Evolutionary conservation across 2,329 filamentous ascomycete species (phyloP).

Genomic region (Xylaria sp.): DNA sequence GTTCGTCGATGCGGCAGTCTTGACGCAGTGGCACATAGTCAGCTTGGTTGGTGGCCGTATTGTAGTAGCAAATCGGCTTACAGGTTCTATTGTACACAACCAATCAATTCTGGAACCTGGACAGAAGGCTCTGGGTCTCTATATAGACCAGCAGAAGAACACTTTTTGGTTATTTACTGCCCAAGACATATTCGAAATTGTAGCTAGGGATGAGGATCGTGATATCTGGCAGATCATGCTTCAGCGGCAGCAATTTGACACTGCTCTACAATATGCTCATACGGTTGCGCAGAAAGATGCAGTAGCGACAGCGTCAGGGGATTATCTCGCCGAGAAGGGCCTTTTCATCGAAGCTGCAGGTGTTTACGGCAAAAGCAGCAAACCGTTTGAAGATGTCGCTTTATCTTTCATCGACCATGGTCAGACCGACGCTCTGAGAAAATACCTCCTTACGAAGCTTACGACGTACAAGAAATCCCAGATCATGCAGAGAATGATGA

Average conservation of each 20-base stretch:
- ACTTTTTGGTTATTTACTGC: conserved; percentile 97
- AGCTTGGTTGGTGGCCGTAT: conserved; percentile 84
- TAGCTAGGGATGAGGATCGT: conserved; percentile 87
- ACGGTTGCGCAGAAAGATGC: conserved; percentile 85
- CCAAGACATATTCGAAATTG: conserved; percentile 92
- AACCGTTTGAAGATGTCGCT: conserved; percentile 95
- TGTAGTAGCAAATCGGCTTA: conserved; percentile 86
- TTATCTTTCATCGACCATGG: conserved; percentile 88
- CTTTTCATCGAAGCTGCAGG: conserved; percentile 86
- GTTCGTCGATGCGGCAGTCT: conserved; percentile 78
- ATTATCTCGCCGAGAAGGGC: conserved; percentile 83
- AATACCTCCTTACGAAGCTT: conserved; percentile 88
- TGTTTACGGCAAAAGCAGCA: conserved; percentile 94
- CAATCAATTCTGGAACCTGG: conserved; percentile 84
- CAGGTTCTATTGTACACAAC: conserved; percentile 86
- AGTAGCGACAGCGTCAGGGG: conserved; percentile 90
- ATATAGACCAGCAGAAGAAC: conserved; percentile 91
- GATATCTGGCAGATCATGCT: conserved; percentile 97
- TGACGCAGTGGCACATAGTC: conserved; percentile 95
- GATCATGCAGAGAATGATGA: conserved; percentile 93
- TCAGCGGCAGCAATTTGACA: conserved; percentile 85
- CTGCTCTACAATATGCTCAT: conserved; percentile 85
- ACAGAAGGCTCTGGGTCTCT: conserved; percentile 82
- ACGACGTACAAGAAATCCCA: conserved; percentile 82
- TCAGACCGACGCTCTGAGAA: conserved; percentile 89